Evolutionary conservation across 1,284 basidiomycete species (phyloP), one percentile per base, ranked within the genome.

Genomic region (Lignosus rhinocerotis): DNA sequence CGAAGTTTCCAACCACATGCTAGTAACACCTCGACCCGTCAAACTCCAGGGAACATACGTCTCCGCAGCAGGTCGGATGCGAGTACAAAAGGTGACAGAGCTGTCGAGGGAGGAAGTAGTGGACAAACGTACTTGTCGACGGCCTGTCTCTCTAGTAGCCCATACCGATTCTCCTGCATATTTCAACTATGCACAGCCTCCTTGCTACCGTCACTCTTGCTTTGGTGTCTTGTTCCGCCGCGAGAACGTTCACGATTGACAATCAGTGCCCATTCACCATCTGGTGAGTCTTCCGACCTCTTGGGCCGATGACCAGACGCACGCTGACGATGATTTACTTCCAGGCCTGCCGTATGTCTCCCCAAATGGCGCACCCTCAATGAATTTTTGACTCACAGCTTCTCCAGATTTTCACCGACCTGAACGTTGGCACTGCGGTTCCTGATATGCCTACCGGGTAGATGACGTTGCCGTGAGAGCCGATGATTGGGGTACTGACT

Each of bases 401-500:
- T 3, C 8, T 46, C 21, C 49, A 69, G 68, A 68, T 72, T 48
- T 73, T 72, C 62, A 72, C 72, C 44, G 71, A 72, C 63, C 59
- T 71, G 54, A 70, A 67, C 58, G 69, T 39, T 45, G 71, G 71
- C 38, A 62, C 53, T 8, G 65, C 69, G 16, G 52, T 56, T 11
- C 73, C 74, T 4, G 55, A 60, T 57, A 66, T 66, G 39, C 43
- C 66, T 0, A 75, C 69, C n/a, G 74, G 73, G 71, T 72, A 48
- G 48, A 64, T 65, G 68, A 53, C 69, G 69, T 45, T 9, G 19
- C 43, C 2, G 43, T 36, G 6, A 16, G 11, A 14, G 2, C 9
- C 2, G 43, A 25, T 44, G 10, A 44, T 69, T 36, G 69, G 69
- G 58, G 47, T 67, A 53, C 65, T 62, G 55, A 66, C 68, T 49